Base-by-base conservation (phyloP, 2,329 filamentous ascomycete species). In the Aspergillus melleus region DNA sequence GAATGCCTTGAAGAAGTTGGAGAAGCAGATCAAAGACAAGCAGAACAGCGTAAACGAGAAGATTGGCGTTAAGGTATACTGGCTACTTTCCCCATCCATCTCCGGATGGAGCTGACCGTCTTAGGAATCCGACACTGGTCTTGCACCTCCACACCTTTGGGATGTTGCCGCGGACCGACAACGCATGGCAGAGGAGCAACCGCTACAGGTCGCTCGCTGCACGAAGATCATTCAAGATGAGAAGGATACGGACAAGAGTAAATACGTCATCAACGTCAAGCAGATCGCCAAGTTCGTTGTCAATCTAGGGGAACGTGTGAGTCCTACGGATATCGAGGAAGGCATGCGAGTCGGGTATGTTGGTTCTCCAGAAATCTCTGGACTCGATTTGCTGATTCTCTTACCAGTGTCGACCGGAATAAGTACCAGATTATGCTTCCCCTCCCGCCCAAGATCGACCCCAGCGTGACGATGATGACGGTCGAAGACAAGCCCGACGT, bases 241-340 rank as follows among this genome's bases (percentile, higher is more conserved):
- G 76, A 94, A 95, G 79, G 93, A 98, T 76, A 84, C 91, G 62
- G 91, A 96, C 64, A 99, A 99, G 86, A 96, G 90, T 87, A 99
- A 98, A 88, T 99, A 99, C 82, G 93, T 99, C 72, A 99, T 99
- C 85, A 99, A 99, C 80, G 94, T 99, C 70, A 99, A 99, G 84
- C 95, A 99, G 79, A 99, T 99, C 72, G 95, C 95, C 73, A 99
- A 99, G 81, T 99, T 99, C 72, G 95, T 99, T 54, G 95, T 99
- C 66, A 95, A 97, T 79, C 87, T 99, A 55, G 95, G 95, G 70
- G 95, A 99, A 75, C 90, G 95, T 65, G 95, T 99, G 69, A 96
- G 91, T 73, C 95, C 95, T 53, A 98, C 95, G 68, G 95, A 99
- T 87, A 99, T 99, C 72, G 95, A 99, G 75, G 95, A 99, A 79